These are phyloP conservation scores for Vigna radiata DNA, from an alignment of 306 rosid genomes.

Conservation along the genomic window DNA sequence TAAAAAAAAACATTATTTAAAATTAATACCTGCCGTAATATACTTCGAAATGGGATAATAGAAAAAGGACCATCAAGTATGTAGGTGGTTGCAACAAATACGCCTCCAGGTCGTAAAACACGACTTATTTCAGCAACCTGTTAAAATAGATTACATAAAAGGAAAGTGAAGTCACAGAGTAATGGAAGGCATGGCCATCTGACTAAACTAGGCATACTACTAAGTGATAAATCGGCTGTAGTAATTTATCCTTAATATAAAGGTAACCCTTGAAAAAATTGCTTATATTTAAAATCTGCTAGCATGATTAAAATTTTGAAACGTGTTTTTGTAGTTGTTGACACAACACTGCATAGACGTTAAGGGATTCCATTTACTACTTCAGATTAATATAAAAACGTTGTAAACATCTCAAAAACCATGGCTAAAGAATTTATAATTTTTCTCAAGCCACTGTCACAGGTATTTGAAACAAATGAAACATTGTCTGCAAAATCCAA, in stretches of 20 bases:
- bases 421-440: constrained; percentile 35
- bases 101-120: constrained; percentile 88
- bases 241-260: not conserved
- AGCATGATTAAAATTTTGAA: constrained; percentile 25
- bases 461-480: constrained; percentile 31
- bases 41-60: constrained; percentile 62
- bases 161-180: not conserved
- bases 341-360: constrained; percentile 16
- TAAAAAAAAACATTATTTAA: not conserved
- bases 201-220: constrained; percentile 29
- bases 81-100: constrained; percentile 84
- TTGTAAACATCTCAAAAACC: constrained; percentile 22
- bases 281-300: constrained; percentile 9
- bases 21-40: constrained; percentile 62
- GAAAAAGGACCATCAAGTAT: constrained; percentile 72
- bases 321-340: constrained; percentile 16
- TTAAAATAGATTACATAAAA: constrained; percentile 35
- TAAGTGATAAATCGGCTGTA: constrained; percentile 18
- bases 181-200: constrained; percentile 9
- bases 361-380: constrained; percentile 23
- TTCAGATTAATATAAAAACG: not conserved
- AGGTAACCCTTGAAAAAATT: not conserved
- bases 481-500: constrained; percentile 32
- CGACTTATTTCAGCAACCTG: constrained; percentile 95
- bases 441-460: constrained; percentile 27